Conservation (phyloP, 1,284 basidiomycete species). For the Pascua sp. region DNA sequence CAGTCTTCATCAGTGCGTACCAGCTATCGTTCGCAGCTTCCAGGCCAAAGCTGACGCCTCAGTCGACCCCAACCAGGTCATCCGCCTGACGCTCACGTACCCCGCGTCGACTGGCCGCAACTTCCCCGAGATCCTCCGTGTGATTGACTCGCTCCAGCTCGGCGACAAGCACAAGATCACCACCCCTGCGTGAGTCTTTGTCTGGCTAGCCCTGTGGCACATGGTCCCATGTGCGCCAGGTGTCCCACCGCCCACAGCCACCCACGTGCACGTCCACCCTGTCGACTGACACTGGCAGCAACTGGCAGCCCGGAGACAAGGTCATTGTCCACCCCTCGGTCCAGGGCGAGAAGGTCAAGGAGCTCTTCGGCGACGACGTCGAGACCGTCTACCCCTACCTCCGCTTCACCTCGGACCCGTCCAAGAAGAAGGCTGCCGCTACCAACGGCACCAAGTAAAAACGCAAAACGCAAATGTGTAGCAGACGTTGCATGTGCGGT, state of each 20-base stretch:
- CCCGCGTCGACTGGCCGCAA: conserved; percentile 66
- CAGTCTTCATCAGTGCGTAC: conserved; percentile 70
- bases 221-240: neutral
- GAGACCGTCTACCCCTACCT: conserved; percentile 55
- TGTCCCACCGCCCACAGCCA: neutral
- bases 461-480: too few species aligned
- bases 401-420: conserved; percentile 51
- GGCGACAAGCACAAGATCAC: conserved; percentile 72
- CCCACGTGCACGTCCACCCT: neutral
- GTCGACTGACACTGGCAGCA: neutral
- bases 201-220: too few species aligned
- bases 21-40: neutral
- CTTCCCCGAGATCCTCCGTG: conserved; percentile 78
- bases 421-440: conserved; percentile 20
- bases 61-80: conserved; percentile 80
- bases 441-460: neutral
- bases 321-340: conserved; percentile 95
- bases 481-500: too few species aligned
- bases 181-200: conserved; percentile 2
- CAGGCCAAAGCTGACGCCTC: neutral
- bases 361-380: conserved; percentile 54
- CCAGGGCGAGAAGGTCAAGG: conserved; percentile 79
- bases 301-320: conserved; percentile 90
- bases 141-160: conserved; percentile 82
- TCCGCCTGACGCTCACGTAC: conserved; percentile 85